phyloP scores from a whole-genome alignment of 192 early-diverging fungal genomes.

The Backusella morwellensis region DNA sequence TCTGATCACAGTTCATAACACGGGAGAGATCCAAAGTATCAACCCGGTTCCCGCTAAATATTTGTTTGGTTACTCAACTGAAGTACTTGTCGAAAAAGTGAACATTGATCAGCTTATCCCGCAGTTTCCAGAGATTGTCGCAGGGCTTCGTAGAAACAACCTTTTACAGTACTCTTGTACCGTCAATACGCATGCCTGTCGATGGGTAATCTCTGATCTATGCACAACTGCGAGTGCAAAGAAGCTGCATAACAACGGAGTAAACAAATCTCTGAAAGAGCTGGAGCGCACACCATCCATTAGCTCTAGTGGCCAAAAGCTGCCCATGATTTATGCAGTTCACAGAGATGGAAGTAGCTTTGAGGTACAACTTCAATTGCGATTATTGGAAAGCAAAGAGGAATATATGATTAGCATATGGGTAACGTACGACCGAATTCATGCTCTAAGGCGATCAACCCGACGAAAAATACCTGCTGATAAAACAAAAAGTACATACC shows the following conservation, averaged over 20 bases:
- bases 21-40: constrained; percentile 52
- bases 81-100: constrained; percentile 46
- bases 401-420: constrained; percentile 57
- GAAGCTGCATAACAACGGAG: background rate
- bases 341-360: constrained; percentile 62
- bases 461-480: background rate
- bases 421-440: constrained; percentile 60
- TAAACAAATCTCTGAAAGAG: background rate
- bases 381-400: constrained; percentile 47
- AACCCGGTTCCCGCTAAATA: constrained; percentile 63
- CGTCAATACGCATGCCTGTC: constrained; percentile 17
- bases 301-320: background rate
- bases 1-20: constrained; percentile 50
- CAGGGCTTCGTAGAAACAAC: constrained; percentile 20
- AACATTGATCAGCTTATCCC: constrained; percentile 57
- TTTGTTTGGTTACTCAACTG: constrained; percentile 54
- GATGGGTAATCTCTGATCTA: constrained; percentile 14
- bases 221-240: background rate
- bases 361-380: constrained; percentile 58
- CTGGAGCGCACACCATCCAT: background rate
- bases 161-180: constrained; percentile 5
- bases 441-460: constrained; percentile 22
- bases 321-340: constrained; percentile 50
- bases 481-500: background rate
- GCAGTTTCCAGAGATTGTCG: constrained; percentile 50